Conservation (phyloP, 176 grass and related monocot genomes). For the Typha latifolia region DNA sequence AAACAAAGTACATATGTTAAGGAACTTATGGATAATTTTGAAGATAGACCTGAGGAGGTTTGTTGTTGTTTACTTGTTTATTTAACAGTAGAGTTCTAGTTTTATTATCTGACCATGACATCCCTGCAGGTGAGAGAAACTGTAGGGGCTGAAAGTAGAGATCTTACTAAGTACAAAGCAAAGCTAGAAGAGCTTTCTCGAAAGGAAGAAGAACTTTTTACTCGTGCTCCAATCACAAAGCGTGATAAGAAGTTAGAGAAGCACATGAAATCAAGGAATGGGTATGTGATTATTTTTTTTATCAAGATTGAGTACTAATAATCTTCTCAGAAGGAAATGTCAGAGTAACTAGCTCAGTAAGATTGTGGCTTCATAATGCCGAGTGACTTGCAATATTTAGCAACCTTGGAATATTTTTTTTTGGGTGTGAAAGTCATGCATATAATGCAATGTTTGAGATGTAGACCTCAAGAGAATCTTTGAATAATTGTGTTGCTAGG, state of each 20-base stretch:
- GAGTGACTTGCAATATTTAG: no score
- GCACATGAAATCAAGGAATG: constrained; percentile 51
- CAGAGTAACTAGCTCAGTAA: not conserved
- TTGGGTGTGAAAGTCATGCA: no score
- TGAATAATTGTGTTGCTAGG: no score
- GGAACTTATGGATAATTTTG: constrained; percentile 49
- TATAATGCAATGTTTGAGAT: no score
- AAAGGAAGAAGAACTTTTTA: constrained; percentile 72
- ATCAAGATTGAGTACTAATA: not conserved
- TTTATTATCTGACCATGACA: constrained; percentile 1
- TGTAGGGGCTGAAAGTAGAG: constrained; percentile 70
- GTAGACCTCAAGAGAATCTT: no score
- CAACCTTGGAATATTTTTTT: no score
- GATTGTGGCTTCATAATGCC: not conserved
- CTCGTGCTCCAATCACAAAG: constrained; percentile 62
- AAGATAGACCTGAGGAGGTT: constrained; percentile 86
- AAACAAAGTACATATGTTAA: constrained; percentile 61
- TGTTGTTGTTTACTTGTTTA: constrained; percentile 10
- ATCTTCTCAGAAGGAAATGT: no score
- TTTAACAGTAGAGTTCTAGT: constrained; percentile 7
- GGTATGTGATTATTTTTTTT: constrained; percentile 33
- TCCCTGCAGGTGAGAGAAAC: constrained; percentile 56
- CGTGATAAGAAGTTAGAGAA: constrained; percentile 63
- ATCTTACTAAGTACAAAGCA: constrained; percentile 42
- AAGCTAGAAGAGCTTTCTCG: constrained; percentile 54